Evolutionary conservation across 306 rosid species (phyloP).

Genomic region (Fagus crenata): DNA sequence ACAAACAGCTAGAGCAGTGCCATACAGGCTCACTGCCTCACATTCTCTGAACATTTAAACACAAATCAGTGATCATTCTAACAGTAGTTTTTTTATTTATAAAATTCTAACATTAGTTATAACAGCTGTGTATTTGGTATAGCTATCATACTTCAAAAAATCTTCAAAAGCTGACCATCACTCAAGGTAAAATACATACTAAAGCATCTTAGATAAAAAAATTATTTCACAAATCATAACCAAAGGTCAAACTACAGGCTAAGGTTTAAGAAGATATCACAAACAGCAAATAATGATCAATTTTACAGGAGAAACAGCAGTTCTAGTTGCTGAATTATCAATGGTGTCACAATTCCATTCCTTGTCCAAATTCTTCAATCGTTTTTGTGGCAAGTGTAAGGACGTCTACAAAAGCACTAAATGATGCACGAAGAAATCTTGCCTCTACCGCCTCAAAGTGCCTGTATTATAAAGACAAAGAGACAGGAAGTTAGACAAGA

Average conservation of each 20-base stretch:
- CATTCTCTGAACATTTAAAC: too few species aligned
- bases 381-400: constrained; percentile 77
- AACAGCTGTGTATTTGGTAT: neutral
- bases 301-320: constrained; percentile 6
- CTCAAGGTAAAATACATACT: neutral
- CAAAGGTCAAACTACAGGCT: neutral
- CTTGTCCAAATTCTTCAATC: constrained; percentile 80
- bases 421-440: constrained; percentile 89
- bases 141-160: neutral
- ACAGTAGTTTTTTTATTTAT: too few species aligned
- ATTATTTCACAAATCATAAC: neutral
- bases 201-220: neutral
- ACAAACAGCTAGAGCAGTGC: neutral
- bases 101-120: too few species aligned
- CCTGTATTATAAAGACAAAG: constrained; percentile 40
- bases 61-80: too few species aligned
- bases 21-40: neutral
- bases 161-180: neutral
- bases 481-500: constrained; percentile 1
- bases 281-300: constrained; percentile 3
- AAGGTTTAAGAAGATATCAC: constrained; percentile 1
- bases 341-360: constrained; percentile 44
- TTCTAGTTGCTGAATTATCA: constrained; percentile 10
- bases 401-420: constrained; percentile 74
- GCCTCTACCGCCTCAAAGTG: constrained; percentile 89